A percentile compares a stretch with the other conserved stretches of the same genome.
Conservation (phyloP, 495 filamentous ascomycete genomes). For the Apiosordaria backusii region DNA sequence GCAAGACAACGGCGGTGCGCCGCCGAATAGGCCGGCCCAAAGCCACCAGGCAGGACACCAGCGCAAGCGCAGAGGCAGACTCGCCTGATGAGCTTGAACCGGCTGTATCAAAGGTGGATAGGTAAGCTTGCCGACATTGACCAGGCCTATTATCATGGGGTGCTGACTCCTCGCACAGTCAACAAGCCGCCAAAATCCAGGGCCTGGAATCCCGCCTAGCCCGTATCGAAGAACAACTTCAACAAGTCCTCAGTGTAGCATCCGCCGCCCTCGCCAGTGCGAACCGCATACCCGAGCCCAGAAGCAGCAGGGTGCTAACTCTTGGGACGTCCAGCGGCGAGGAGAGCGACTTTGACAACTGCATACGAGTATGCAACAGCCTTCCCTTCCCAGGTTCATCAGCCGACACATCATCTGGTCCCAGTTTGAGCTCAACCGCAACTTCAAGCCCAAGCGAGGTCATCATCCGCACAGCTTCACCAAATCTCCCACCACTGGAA, state of each 20-base stretch:
- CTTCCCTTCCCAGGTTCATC: neutral
- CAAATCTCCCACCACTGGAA: constrained; percentile 25
- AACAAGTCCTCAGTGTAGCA: constrained; percentile 23
- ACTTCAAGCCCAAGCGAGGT: neutral
- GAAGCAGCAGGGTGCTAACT: neutral
- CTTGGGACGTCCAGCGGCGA: neutral
- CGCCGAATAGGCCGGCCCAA: constrained; percentile 3
- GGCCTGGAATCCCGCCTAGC: constrained; percentile 30
- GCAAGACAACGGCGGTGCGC: constrained; percentile 30
- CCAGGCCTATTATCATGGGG: neutral
- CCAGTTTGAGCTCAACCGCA: neutral
- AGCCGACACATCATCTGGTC: neutral
- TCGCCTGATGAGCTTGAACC: neutral
- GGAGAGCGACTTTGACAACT: neutral
- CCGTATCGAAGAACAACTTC: constrained; percentile 34
- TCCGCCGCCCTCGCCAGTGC: neutral
- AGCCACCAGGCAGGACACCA: neutral
- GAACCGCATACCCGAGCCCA: neutral
- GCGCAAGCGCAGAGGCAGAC: neutral
- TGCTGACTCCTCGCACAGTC: neutral
- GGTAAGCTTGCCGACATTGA: neutral
- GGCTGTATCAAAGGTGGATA: neutral
- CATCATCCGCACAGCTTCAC: neutral
- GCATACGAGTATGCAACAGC: neutral
- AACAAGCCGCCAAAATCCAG: constrained; percentile 6